These are phyloP conservation scores for Punica granatum DNA, from an alignment of 345 rosid genomes.

Conservation along the genomic window DNA sequence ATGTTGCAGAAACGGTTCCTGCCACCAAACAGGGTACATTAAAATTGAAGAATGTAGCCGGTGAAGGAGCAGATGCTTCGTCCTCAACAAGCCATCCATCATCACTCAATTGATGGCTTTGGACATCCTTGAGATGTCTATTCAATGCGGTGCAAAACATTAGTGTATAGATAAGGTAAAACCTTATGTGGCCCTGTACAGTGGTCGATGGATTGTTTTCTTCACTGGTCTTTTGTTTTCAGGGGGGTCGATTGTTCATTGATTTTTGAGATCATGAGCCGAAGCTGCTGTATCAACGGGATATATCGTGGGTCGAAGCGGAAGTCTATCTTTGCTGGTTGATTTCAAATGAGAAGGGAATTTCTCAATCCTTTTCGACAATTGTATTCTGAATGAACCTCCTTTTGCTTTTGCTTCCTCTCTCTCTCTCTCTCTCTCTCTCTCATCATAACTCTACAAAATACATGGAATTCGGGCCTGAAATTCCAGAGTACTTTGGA, in stretches of 20 bases:
- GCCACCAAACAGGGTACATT: slow-evolving; percentile 22
- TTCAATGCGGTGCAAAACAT: background rate
- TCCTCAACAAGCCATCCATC: slow-evolving; percentile 35
- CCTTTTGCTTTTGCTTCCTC: too few relatives aligned
- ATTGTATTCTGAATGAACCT: background rate
- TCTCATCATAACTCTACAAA: too few relatives aligned
- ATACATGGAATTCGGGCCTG: background rate
- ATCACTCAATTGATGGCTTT: slow-evolving; percentile 13
- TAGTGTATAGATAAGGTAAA: background rate
- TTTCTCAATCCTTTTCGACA: background rate
- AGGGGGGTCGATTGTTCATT: background rate
- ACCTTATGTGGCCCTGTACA: background rate
- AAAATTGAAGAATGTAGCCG: slow-evolving; percentile 45
- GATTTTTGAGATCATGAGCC: background rate
- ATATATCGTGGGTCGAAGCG: background rate
- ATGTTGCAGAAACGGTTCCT: slow-evolving; percentile 46
- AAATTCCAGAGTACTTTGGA: too few relatives aligned
- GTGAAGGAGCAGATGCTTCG: slow-evolving; percentile 36
- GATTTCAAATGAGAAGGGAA: background rate
- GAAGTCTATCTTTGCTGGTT: background rate
- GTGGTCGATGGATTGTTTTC: background rate
- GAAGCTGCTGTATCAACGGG: background rate
- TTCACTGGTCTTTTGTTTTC: background rate
- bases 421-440: too few relatives aligned
- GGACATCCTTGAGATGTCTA: background rate